Conservation (phyloP, 2,329 filamentous ascomycete species). For the Phialemoniopsis sp. region DNA sequence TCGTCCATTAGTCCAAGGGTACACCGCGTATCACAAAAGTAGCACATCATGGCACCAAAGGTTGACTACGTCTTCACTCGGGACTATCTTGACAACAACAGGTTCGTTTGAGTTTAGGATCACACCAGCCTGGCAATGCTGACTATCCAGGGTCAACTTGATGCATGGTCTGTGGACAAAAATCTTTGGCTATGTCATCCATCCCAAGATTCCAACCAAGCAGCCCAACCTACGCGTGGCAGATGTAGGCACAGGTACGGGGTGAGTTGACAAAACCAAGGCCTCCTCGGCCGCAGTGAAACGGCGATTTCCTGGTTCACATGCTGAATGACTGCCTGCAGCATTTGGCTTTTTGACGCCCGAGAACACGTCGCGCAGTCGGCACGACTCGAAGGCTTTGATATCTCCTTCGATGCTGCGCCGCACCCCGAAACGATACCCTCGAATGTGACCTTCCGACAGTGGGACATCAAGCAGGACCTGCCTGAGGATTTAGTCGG, state of each 20-base stretch:
- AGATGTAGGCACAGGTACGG: slow-evolving; percentile 19
- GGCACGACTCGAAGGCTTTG: slow-evolving; percentile 12
- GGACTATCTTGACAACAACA: slow-evolving; percentile 5
- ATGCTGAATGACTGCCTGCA: too few species aligned
- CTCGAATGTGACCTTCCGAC: slow-evolving; percentile 10
- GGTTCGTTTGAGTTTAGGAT: not conserved
- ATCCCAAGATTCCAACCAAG: slow-evolving; percentile 14
- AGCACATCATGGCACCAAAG: slow-evolving; percentile 2
- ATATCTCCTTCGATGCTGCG: slow-evolving; percentile 15
- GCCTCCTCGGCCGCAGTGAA: too few species aligned
- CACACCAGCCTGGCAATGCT: too few species aligned
- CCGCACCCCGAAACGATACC: slow-evolving; percentile 10
- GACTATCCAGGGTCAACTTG: too few species aligned
- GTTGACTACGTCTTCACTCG: slow-evolving; percentile 3
- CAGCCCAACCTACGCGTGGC: slow-evolving; percentile 10
- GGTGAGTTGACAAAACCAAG: slow-evolving; percentile 6
- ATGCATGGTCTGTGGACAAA: too few species aligned
- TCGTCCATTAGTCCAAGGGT: too few species aligned
- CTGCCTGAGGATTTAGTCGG: slow-evolving; percentile 12
- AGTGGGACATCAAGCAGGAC: slow-evolving; percentile 9
- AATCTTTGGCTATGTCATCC: slow-evolving; percentile 12
- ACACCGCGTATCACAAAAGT: too few species aligned
- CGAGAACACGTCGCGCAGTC: slow-evolving; percentile 5
- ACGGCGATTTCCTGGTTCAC: too few species aligned
- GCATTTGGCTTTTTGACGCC: not conserved